Base-by-base conservation (phyloP, 371 early-diverging fungal species). In the Nematocida minor region DNA sequence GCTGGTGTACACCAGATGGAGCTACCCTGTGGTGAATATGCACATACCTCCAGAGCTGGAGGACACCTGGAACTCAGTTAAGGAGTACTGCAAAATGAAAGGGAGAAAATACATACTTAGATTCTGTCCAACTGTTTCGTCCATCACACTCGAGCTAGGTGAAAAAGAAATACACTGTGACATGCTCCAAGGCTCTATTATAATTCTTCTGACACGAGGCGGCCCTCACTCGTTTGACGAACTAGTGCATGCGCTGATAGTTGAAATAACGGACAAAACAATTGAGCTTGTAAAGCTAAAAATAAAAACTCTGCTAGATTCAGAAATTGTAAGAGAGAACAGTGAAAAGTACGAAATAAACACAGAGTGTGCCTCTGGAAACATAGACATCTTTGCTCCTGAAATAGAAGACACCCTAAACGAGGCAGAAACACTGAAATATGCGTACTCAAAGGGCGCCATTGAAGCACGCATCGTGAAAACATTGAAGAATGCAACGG, bases 1-100 rank as follows among this genome's bases (percentile, higher is more conserved):
- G 44, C 66, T 74, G 4, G 32, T 66, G 11, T 74, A 63, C 34
- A 74, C 41, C 20, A 47, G 77, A 53, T 74, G 77, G 77, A 54
- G 18, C 48, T 74, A 55, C 48, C 77, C 77, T 25, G 51, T 22
- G n/a, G 20, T 74, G 38, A 4, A 63, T n/a, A 64, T 74, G 16
- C 31, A 18, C 25, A 25, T 74, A 2, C 77, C 77, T 20, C 41
- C 71, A 20, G 77, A 74, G 64, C 20, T 74, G 25, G 66, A 74
- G 34, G 38, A 40, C 4, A 40, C 38, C 16, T 74, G 77, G 77
- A 31, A 51, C 3, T n/a, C 16, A 7, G 47, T 74, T 11, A 64
- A 53, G 3, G 29, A 40, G 49, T 74, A 74, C 63, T 74, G 77
- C 42, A 38, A 16, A 20, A 53, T 64, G 32, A 74, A 74, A 40